Evolutionary conservation across 2,329 filamentous ascomycete genomes (phyloP).

Genomic region (Fusarium nodosum): DNA sequence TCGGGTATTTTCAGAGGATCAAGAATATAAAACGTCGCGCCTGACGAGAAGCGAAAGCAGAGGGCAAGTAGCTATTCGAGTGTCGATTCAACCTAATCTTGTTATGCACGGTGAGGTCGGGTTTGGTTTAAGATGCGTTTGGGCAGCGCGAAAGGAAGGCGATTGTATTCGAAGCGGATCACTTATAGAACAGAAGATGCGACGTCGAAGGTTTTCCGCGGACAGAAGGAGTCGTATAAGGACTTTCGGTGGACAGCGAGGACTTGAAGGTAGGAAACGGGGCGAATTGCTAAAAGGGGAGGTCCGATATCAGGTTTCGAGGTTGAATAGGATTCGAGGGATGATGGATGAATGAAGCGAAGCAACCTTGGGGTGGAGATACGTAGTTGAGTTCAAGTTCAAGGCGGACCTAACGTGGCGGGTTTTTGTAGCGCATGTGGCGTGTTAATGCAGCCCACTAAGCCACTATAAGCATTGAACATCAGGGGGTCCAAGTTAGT

Average conservation of each 20-base stretch:
- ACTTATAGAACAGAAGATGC: neutral
- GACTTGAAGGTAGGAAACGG: slow-evolving; percentile 10
- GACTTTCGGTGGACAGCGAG: slow-evolving; percentile 3
- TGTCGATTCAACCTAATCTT: slow-evolving; percentile 4
- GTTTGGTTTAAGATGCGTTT: slow-evolving; percentile 18
- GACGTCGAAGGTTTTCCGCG: slow-evolving; percentile 4
- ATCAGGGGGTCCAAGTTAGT: neutral
- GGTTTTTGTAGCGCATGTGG: slow-evolving; percentile 46
- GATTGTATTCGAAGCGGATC: slow-evolving; percentile 7
- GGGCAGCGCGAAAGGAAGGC: slow-evolving; percentile 34
- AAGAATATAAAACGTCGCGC: neutral
- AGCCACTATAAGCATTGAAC: slow-evolving; percentile 7
- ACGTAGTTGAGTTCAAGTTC: slow-evolving; percentile 17
- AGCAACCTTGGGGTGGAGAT: slow-evolving; percentile 24
- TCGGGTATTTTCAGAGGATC: neutral
- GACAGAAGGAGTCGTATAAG: neutral
- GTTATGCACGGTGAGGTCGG: slow-evolving; percentile 25
- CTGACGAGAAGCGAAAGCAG: neutral
- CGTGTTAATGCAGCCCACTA: slow-evolving; percentile 37
- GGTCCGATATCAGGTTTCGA: slow-evolving; percentile 35
- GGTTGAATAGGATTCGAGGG: slow-evolving; percentile 34
- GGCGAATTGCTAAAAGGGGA: slow-evolving; percentile 14
- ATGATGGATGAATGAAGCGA: slow-evolving; percentile 37
- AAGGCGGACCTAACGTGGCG: slow-evolving; percentile 43
- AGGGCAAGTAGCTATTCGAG: neutral